These are phyloP conservation scores for Penicillium sp. DNA, from an alignment of 2,329 filamentous ascomycete genomes.

Conservation along the genomic window DNA sequence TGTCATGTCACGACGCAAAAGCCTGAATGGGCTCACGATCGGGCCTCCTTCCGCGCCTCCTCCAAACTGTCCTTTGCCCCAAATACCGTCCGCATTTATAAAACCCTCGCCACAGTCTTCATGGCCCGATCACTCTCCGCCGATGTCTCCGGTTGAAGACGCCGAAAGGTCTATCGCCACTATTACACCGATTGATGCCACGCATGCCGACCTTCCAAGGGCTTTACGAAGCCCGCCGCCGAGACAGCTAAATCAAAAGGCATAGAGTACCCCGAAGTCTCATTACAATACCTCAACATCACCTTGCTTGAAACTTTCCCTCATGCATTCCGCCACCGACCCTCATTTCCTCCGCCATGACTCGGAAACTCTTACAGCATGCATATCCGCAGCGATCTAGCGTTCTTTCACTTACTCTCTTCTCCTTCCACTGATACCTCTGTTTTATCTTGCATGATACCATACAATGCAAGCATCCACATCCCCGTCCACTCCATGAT, in stretches of 20 bases:
- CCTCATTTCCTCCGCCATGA: constrained; percentile 14
- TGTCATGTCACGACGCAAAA: constrained; percentile 36
- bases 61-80: constrained; percentile 40
- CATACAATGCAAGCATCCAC: not conserved
- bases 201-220: constrained; percentile 7
- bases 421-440: not conserved
- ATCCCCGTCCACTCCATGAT: not conserved
- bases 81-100: constrained; percentile 32
- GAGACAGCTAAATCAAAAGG: constrained; percentile 4
- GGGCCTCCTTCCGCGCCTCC: constrained; percentile 39
- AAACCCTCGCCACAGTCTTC: constrained; percentile 13
- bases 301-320: not conserved
- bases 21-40: constrained; percentile 36
- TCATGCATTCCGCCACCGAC: constrained; percentile 12
- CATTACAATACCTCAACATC: not conserved
- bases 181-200: not conserved
- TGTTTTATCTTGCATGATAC: constrained; percentile 15
- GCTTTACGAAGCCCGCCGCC: constrained; percentile 9
- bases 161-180: constrained; percentile 14
- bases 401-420: constrained; percentile 10
- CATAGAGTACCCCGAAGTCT: not conserved
- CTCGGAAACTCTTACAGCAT: constrained; percentile 22
- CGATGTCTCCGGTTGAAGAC: constrained; percentile 12
- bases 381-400: constrained; percentile 24
- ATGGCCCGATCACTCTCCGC: constrained; percentile 16